Conservation (phyloP, 495 filamentous ascomycete genomes). For the Penicillium atrosanguineum region DNA sequence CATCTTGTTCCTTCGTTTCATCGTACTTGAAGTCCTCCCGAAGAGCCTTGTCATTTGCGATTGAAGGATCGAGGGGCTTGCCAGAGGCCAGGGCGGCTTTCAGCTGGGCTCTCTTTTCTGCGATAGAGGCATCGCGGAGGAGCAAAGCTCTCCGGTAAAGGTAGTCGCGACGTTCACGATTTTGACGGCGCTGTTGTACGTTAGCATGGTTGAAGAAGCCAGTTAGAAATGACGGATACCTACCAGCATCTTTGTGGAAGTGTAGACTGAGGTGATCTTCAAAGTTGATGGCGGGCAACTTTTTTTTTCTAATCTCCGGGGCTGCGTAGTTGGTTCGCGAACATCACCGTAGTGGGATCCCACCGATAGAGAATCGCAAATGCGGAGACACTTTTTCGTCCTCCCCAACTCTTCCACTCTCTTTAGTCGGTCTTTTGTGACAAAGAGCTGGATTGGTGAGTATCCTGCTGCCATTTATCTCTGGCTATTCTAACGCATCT, state of each 20-base stretch:
- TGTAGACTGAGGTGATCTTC: conserved; percentile 8
- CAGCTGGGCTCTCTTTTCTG: conserved; percentile 83
- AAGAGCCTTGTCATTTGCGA: conserved; percentile 84
- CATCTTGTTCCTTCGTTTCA: conserved; percentile 59
- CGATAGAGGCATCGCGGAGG: conserved; percentile 87
- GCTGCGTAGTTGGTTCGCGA: conserved; percentile 32
- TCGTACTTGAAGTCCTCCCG: conserved; percentile 93
- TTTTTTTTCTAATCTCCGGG: conserved; percentile 42
- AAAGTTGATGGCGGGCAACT: conserved; percentile 33
- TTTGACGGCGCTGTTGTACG: conserved; percentile 58
- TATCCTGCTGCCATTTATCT: not conserved
- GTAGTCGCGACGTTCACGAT: conserved; percentile 87
- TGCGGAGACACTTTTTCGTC: conserved; percentile 31
- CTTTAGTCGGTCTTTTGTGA: conserved; percentile 22
- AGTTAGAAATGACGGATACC: conserved; percentile 8
- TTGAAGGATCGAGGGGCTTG: conserved; percentile 80
- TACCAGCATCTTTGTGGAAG: conserved; percentile 42
- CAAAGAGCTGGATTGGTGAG: conserved; percentile 23
- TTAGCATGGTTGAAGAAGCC: conserved; percentile 8
- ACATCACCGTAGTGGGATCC: conserved; percentile 36
- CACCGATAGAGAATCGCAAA: conserved; percentile 33
- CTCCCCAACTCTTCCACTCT: conserved; percentile 21
- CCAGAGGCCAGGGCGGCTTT: conserved; percentile 79
- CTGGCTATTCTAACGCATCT: conserved; percentile 4
- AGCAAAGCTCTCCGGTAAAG: conserved; percentile 80